Evolutionary conservation across 352 stramenopile species (phyloP).

Genomic region (Phytophthora fragariaefolia): DNA sequence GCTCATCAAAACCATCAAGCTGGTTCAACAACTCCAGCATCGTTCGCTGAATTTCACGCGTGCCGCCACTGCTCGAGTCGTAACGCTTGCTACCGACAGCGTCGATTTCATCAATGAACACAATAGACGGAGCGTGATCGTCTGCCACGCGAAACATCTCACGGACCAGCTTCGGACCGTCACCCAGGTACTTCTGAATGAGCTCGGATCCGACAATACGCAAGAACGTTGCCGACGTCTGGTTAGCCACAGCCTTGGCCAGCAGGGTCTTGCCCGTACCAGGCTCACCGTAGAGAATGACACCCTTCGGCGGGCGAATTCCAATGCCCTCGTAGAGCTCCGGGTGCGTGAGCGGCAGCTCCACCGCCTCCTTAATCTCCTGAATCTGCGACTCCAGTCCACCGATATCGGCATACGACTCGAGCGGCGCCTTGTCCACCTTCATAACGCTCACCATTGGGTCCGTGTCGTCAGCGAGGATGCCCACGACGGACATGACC

Average conservation of each 20-base stretch:
- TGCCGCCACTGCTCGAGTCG: constrained; percentile 98
- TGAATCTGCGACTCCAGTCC: constrained; percentile 98
- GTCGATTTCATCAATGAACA: constrained; percentile 99
- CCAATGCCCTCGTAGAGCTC: constrained; percentile 99
- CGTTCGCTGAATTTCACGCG: constrained; percentile 99
- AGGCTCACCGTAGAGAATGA: constrained; percentile 99
- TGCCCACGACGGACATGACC: constrained; percentile 99
- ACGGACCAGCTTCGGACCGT: constrained; percentile 99
- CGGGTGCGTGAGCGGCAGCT: constrained; percentile 98
- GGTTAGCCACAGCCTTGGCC: constrained; percentile 99
- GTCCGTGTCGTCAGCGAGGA: constrained; percentile 98
- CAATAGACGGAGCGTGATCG: constrained; percentile 98
- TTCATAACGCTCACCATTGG: constrained; percentile 99
- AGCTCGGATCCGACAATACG: constrained; percentile 99
- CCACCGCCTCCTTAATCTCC: constrained; percentile 95
- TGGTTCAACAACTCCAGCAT: constrained; percentile 99
- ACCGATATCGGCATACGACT: constrained; percentile 99
- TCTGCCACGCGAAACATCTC: constrained; percentile 99
- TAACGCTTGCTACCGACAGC: constrained; percentile 99
- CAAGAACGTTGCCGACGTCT: constrained; percentile 99
- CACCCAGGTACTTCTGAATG: constrained; percentile 99
- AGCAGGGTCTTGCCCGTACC: constrained; percentile 99
- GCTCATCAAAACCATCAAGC: constrained; percentile 99
- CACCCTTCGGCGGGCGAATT: constrained; percentile 98
- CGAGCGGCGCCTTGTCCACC: constrained; percentile 98